These are phyloP conservation scores for Solanum rostratum DNA, from an alignment of 257 asterid genomes.

Conservation along the genomic window DNA sequence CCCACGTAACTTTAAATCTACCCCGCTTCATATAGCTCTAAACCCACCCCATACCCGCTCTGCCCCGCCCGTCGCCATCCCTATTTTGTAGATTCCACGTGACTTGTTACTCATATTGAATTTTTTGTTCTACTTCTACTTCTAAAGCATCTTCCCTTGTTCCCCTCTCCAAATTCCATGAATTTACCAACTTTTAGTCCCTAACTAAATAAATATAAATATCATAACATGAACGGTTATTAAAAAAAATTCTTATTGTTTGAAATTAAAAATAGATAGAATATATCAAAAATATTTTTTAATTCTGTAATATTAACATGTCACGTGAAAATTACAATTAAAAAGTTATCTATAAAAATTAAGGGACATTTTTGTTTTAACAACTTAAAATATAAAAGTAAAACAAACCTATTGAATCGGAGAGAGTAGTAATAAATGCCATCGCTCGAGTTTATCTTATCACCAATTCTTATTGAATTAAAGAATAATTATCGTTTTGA, in stretches of 20 bases:
- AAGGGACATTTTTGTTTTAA: not conserved
- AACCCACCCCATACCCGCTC: no score
- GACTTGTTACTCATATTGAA: not conserved
- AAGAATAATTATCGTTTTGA: no score
- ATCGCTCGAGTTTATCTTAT: not conserved
- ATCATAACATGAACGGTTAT: not conserved
- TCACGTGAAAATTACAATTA: not conserved
- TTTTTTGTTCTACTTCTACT: not conserved
- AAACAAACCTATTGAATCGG: no score
- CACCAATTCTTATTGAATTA: not conserved
- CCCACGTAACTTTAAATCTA: no score
- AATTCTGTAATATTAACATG: rapidly evolving
- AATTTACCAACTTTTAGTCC: not conserved
- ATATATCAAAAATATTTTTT: not conserved
- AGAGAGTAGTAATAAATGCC: not conserved
- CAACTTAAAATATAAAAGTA: no score
- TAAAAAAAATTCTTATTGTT: no score
- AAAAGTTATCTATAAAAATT: not conserved
- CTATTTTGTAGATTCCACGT: not conserved
- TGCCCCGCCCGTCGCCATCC: no score
- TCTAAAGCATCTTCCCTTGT: not conserved
- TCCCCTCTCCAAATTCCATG: not conserved
- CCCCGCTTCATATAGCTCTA: no score
- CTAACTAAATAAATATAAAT: not conserved
- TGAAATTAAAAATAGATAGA: not conserved